phyloP scores from a whole-genome alignment of 768 basidiomycete species.

The Phaffia tasmanica region DNA sequence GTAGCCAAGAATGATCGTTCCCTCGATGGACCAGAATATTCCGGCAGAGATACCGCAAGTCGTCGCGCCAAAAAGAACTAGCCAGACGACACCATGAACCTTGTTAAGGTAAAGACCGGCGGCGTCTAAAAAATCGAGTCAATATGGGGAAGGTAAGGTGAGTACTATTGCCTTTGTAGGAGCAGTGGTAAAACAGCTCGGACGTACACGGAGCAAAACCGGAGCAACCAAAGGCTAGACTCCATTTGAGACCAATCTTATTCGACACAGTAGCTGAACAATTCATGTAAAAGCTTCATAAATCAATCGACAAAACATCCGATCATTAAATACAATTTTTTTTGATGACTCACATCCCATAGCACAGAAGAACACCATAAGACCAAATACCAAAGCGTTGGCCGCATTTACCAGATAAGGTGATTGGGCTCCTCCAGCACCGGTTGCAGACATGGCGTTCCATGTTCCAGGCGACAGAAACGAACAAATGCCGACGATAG shows the following conservation, averaged over 20 bases:
- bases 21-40: conserved; percentile 29
- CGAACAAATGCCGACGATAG: conserved; percentile 6
- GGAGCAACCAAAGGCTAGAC: background rate
- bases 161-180: background rate
- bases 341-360: background rate
- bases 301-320: background rate
- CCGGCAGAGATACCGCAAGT: conserved; percentile 33
- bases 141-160: background rate
- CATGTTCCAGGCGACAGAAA: conserved; percentile 9
- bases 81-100: conserved; percentile 30
- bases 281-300: background rate
- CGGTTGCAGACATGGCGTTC: background rate
- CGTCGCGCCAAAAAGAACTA: conserved; percentile 32
- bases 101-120: conserved; percentile 34
- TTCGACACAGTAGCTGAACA: background rate
- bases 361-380: conserved; percentile 2
- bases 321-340: background rate
- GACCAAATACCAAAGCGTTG: background rate
- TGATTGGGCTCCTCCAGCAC: conserved; percentile 5
- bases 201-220: background rate
- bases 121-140: conserved; percentile 22
- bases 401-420: background rate
- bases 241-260: background rate
- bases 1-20: conserved; percentile 35
- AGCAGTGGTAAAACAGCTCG: background rate